A percentile compares a stretch with the other conserved stretches of the same genome.
Evolutionary conservation across 2,329 filamentous ascomycete genomes (phyloP).

Genomic region (Ascochyta koolunga): DNA sequence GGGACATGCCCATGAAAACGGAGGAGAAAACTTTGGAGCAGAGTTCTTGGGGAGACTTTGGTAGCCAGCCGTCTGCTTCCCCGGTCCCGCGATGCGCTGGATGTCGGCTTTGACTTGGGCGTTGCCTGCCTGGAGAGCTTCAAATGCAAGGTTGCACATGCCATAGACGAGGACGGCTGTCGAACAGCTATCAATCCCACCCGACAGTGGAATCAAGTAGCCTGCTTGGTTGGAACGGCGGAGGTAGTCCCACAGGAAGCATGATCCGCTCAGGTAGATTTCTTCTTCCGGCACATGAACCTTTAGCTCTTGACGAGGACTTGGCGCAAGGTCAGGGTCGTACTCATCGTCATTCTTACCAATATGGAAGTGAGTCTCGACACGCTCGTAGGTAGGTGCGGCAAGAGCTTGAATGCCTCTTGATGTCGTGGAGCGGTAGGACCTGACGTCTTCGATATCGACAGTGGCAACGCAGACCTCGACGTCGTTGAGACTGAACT

Average conservation of each 20-base stretch:
- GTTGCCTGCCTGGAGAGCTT: conserved; percentile 58
- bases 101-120: conserved; percentile 62
- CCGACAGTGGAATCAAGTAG: conserved; percentile 63
- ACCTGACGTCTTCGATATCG: conserved; percentile 71
- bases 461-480: conserved; percentile 62
- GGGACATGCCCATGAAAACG: conserved; percentile 35
- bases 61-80: conserved; percentile 56
- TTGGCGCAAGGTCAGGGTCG: conserved; percentile 55
- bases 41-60: conserved; percentile 65
- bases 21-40: conserved; percentile 65
- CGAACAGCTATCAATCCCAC: conserved; percentile 67
- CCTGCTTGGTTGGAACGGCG: conserved; percentile 59
- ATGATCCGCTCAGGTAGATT: conserved; percentile 68
- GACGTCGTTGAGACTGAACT: conserved; percentile 65
- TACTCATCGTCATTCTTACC: conserved; percentile 50
- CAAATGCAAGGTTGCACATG: conserved; percentile 64
- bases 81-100: conserved; percentile 57
- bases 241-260: conserved; percentile 71
- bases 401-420: conserved; percentile 64
- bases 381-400: conserved; percentile 54
- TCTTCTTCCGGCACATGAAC: conserved; percentile 67
- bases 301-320: conserved; percentile 54
- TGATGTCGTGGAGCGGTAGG: conserved; percentile 62
- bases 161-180: conserved; percentile 30
- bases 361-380: conserved; percentile 54